phyloP scores from a whole-genome alignment of 1,284 basidiomycete genomes.

The Leccinum huronense region DNA sequence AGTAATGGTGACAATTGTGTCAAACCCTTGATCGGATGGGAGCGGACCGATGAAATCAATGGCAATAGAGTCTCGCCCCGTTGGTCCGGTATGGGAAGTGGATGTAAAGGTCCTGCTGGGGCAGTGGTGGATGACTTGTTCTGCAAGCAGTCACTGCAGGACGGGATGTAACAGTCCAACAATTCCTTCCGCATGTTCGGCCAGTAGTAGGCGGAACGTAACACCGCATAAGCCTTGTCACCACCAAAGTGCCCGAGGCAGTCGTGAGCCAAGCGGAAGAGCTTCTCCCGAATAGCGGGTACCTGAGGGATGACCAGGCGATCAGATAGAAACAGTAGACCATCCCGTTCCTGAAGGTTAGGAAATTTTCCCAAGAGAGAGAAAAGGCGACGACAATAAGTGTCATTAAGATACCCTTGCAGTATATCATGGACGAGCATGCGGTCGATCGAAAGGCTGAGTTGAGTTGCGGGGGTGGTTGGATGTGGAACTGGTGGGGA shows the following conservation, averaged over 20 bases:
- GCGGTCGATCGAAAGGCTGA: neutral
- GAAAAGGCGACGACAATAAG: conserved; percentile 29
- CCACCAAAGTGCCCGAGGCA: too few relatives aligned
- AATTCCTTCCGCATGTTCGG: too few relatives aligned
- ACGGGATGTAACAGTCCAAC: too few relatives aligned
- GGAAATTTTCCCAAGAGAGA: neutral
- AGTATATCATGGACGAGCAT: conserved; percentile 20
- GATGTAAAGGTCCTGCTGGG: too few relatives aligned
- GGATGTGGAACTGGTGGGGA: conserved; percentile 13
- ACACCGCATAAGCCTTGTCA: too few relatives aligned
- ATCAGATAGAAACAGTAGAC: neutral
- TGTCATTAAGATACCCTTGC: conserved; percentile 31
- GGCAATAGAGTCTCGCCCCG: neutral
- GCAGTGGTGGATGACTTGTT: too few relatives aligned
- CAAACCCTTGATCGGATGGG: too few relatives aligned
- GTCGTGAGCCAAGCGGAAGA: neutral
- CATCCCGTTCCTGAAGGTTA: neutral
- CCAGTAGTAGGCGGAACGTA: too few relatives aligned
- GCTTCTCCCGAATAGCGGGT: neutral
- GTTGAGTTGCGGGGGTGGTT: too few relatives aligned
- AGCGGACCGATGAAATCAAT: conserved; percentile 38
- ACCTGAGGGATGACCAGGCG: neutral
- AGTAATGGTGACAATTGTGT: too few relatives aligned
- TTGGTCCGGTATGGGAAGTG: too few relatives aligned
- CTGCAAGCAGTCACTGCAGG: too few relatives aligned